Conservation (phyloP, 257 asterid species). For the Solanum infundibuliforme region DNA sequence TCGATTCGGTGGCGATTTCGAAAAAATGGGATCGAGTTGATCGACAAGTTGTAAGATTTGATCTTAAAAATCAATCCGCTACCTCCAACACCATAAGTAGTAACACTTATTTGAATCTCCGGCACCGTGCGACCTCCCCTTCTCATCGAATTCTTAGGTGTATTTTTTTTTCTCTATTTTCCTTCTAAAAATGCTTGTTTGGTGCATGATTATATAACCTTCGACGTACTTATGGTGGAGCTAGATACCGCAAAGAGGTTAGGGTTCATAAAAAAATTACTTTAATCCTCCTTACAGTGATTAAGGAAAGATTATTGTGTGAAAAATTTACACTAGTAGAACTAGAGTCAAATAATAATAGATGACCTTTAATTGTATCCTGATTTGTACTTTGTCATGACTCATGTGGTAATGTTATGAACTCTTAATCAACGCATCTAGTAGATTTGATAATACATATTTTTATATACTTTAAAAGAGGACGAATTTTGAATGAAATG, state of each 20-base stretch:
- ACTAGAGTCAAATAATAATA: not conserved
- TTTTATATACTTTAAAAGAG: not conserved
- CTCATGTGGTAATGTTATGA: not conserved
- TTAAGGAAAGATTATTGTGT: not conserved
- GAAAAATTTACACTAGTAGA: not conserved
- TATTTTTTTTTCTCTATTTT: not conserved
- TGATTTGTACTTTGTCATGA: not conserved
- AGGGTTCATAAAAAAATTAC: no score
- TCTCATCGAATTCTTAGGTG: conserved; percentile 54
- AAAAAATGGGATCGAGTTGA: conserved; percentile 35
- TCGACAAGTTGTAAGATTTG: conserved; percentile 57
- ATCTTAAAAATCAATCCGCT: conserved; percentile 30
- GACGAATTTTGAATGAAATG: not conserved
- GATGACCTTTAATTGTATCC: not conserved
- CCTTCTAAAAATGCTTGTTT: not conserved
- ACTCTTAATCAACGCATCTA: not conserved
- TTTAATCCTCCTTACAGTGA: no score
- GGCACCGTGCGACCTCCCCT: conserved; percentile 70
- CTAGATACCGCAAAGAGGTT: no score
- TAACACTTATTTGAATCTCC: conserved; percentile 54
- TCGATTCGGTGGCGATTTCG: conserved; percentile 33
- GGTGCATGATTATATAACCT: not conserved
- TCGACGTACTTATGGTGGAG: no score
- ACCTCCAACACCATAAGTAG: not conserved
- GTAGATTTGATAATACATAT: not conserved